A percentile compares a stretch with the other conserved stretches of the same genome.
phyloP scores from a whole-genome alignment of 441 rosid genomes.

The Sinapis alba region DNA sequence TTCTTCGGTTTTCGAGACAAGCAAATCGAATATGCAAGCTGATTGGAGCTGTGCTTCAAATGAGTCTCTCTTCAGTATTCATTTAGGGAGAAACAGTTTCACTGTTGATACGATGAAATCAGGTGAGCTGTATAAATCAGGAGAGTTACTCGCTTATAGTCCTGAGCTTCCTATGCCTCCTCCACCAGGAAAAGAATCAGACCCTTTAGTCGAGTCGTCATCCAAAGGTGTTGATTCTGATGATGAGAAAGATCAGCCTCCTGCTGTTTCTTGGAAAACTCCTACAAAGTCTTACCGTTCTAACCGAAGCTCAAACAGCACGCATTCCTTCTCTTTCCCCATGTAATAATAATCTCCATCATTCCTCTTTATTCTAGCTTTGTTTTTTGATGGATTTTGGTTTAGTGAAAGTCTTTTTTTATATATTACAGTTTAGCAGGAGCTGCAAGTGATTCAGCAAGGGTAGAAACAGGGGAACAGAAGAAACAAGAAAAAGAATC shows the following conservation, averaged over 20 bases:
- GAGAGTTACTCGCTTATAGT: slow-evolving; percentile 38
- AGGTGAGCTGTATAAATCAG: slow-evolving; percentile 36
- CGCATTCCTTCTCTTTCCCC: slow-evolving; percentile 44
- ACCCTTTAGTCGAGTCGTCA: neutral
- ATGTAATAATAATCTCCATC: slow-evolving; percentile 20
- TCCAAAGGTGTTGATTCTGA: slow-evolving; percentile 10
- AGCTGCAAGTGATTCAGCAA: slow-evolving; percentile 35
- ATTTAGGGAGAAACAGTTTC: slow-evolving; percentile 40
- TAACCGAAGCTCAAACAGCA: slow-evolving; percentile 37
- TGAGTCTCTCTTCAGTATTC: slow-evolving; percentile 42
- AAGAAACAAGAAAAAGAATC: slow-evolving; percentile 27
- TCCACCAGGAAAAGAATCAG: slow-evolving; percentile 26
- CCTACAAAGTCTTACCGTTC: slow-evolving; percentile 40
- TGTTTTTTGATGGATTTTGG: neutral
- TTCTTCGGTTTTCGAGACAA: slow-evolving; percentile 40
- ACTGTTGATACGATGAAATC: slow-evolving; percentile 31
- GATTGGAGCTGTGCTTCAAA: slow-evolving; percentile 45
- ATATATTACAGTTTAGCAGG: slow-evolving; percentile 32
- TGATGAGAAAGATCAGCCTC: slow-evolving; percentile 35
- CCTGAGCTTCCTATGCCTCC: slow-evolving; percentile 41
- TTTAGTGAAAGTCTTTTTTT: neutral
- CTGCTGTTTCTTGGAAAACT: slow-evolving; percentile 43
- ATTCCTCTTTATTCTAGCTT: neutral
- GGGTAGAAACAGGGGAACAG: slow-evolving; percentile 28
- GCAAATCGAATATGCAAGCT: slow-evolving; percentile 37